Percentiles rank a stretch among this genome's conserved stretches.
Conservation (phyloP, 139 green algal genomes). For the Chlorella sorokiniana region DNA sequence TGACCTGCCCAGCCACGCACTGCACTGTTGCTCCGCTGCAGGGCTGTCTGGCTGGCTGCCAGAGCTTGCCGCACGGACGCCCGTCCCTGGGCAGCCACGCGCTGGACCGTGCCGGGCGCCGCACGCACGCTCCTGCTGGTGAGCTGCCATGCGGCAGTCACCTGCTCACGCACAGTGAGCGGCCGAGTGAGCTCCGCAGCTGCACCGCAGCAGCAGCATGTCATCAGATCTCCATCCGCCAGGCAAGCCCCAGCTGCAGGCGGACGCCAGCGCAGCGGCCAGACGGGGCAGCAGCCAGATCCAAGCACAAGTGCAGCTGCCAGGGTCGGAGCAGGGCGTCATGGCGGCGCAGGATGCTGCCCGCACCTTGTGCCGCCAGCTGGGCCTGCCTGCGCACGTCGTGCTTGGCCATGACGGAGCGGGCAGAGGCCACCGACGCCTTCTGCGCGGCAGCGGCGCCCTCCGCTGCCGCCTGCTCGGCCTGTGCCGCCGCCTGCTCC, state of each 20-base stretch:
- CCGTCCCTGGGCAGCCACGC: neutral
- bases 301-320: too few relatives aligned
- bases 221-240: neutral
- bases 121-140: too few relatives aligned
- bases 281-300: too few relatives aligned
- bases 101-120: neutral
- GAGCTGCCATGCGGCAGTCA: neutral
- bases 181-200: neutral
- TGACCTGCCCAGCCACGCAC: too few relatives aligned
- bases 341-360: neutral
- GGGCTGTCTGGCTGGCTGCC: too few relatives aligned
- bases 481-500: neutral
- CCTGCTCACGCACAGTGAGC: neutral
- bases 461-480: neutral
- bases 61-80: too few relatives aligned
- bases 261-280: neutral
- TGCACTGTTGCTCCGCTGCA: too few relatives aligned
- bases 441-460: neutral
- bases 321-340: neutral
- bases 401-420: slow-evolving; percentile 6
- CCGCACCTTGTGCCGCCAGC: slow-evolving; percentile 8
- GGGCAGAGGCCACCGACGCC: neutral
- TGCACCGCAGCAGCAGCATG: neutral
- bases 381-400: slow-evolving; percentile 8
- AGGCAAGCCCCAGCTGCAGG: neutral